A percentile compares a stretch with the other conserved stretches of the same genome.
Conservation (phyloP, 2,329 filamentous ascomycete species). For the Penicillium oxalicum region DNA sequence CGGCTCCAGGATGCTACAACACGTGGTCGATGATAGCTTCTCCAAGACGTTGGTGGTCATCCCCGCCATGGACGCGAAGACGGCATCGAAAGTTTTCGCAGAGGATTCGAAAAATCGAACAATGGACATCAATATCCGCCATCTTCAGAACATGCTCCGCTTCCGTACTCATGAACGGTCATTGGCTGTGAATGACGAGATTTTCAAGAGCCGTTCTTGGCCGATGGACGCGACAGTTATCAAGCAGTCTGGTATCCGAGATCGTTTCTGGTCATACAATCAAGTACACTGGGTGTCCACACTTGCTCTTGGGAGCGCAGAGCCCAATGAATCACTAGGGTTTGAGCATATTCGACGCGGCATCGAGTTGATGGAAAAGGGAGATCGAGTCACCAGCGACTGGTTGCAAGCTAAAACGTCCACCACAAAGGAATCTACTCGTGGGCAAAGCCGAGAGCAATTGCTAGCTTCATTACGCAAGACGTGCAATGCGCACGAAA, state of each 20-base stretch:
- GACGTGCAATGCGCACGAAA: slow-evolving; percentile 70
- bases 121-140: slow-evolving; percentile 56
- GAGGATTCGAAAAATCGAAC: slow-evolving; percentile 46
- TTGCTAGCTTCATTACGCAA: slow-evolving; percentile 47
- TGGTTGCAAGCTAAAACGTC: slow-evolving; percentile 33
- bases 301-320: slow-evolving; percentile 47
- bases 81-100: slow-evolving; percentile 39
- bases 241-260: slow-evolving; percentile 40
- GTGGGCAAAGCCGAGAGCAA: slow-evolving; percentile 33
- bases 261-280: slow-evolving; percentile 54
- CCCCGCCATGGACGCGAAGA: slow-evolving; percentile 39
- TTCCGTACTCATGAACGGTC: slow-evolving; percentile 31
- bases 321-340: slow-evolving; percentile 37
- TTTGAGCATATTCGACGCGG: slow-evolving; percentile 34
- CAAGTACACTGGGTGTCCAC: slow-evolving; percentile 56
- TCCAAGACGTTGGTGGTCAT: slow-evolving; percentile 52
- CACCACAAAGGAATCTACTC: slow-evolving; percentile 26
- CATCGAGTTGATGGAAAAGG: slow-evolving; percentile 38
- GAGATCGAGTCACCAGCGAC: slow-evolving; percentile 33
- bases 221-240: slow-evolving; percentile 22
- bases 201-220: slow-evolving; percentile 30
- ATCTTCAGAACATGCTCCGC: slow-evolving; percentile 58
- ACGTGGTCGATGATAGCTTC: slow-evolving; percentile 40
- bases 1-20: slow-evolving; percentile 44
- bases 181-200: slow-evolving; percentile 26